Conservation (phyloP, 108 stramenopile species). For the Aurantiochytrium sp. region DNA sequence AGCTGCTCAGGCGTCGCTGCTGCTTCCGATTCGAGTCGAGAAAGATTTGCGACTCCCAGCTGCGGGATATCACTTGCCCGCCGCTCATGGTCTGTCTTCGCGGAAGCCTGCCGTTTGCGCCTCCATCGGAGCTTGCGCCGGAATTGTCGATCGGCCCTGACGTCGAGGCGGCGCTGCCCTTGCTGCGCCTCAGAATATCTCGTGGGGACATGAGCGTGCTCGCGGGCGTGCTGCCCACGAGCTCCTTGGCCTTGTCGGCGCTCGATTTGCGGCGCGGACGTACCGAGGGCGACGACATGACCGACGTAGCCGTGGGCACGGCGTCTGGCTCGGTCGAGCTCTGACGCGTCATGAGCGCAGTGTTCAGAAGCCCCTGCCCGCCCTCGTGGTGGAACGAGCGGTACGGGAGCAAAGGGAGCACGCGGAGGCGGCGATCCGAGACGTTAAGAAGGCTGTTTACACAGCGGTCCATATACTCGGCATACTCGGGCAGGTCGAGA, state of each 20-base stretch:
- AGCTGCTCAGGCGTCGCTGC: neutral
- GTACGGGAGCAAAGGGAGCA: neutral
- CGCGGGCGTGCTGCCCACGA: too few species aligned
- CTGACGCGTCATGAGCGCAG: neutral
- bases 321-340: neutral
- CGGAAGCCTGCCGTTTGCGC: too few species aligned
- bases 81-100: too few species aligned
- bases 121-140: too few species aligned
- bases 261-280: too few species aligned
- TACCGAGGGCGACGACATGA: too few species aligned
- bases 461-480: neutral
- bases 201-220: neutral
- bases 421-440: neutral
- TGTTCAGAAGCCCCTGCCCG: neutral
- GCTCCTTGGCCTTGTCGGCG: too few species aligned
- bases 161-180: neutral
- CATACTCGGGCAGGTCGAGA: neutral
- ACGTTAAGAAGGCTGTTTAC: neutral
- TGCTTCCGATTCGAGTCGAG: too few species aligned
- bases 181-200: neutral
- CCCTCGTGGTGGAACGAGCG: conserved; percentile 7
- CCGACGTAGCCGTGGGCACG: too few species aligned
- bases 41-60: too few species aligned
- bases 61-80: too few species aligned
- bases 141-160: neutral